phyloP scores from a whole-genome alignment of 805 yeast genomes.

The Pichia kluyveri region DNA sequence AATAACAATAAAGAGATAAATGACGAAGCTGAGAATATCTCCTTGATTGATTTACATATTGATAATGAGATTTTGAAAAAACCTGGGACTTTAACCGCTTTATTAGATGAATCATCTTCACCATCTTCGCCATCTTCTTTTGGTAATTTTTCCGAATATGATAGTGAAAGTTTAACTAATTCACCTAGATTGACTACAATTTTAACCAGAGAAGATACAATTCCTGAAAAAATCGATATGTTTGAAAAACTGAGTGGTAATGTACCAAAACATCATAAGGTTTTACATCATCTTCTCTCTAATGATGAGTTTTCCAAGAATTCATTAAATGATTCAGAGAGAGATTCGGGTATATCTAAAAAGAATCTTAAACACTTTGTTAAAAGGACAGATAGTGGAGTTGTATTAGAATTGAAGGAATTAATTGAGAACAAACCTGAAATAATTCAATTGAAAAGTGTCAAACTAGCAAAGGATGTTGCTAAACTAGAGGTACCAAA shows the following conservation, averaged over 20 bases:
- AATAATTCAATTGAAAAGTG: neutral
- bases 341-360: neutral
- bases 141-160: neutral
- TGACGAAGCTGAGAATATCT: neutral
- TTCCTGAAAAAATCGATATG: slow-evolving; percentile 22
- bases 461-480: neutral
- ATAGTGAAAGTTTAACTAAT: neutral
- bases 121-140: slow-evolving; percentile 5
- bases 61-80: neutral
- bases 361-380: slow-evolving; percentile 8
- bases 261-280: neutral
- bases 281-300: slow-evolving; percentile 1
- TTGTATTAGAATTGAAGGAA: slow-evolving; percentile 8
- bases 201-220: slow-evolving; percentile 1
- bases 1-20: neutral
- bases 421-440: slow-evolving; percentile 10
- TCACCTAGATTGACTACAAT: neutral
- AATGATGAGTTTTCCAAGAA: neutral
- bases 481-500: neutral
- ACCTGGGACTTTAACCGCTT: slow-evolving; percentile 10
- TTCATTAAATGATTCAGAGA: neutral
- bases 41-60: neutral
- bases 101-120: slow-evolving; percentile 10
- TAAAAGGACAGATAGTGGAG: slow-evolving; percentile 5
- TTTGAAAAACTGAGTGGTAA: slow-evolving; percentile 24